Percentiles rank a stretch among this genome's conserved stretches.
phyloP scores from a whole-genome alignment of 345 rosid species.

The Murraya koenigii region DNA sequence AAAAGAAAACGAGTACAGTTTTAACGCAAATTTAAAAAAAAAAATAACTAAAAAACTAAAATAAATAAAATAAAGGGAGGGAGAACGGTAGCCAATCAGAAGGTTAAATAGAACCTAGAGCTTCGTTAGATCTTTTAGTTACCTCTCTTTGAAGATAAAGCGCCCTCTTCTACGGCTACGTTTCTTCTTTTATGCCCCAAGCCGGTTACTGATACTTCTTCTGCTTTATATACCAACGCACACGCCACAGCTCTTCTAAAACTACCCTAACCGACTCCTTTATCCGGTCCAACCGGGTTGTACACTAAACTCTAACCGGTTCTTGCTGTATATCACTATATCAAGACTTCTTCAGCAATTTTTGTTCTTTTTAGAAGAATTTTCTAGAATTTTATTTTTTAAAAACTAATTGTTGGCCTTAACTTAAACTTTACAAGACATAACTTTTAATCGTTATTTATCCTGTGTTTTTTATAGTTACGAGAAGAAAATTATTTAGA shows the following conservation, averaged over 20 bases:
- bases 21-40: background rate
- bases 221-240: conserved; percentile 33
- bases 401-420: too few relatives aligned
- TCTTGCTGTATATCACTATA: background rate
- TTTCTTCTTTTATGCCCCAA: conserved; percentile 56
- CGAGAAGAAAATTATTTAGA: too few relatives aligned
- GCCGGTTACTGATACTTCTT: conserved; percentile 21
- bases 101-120: conserved; percentile 6
- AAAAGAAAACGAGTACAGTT: background rate
- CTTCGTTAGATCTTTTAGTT: conserved; percentile 24
- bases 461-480: too few relatives aligned
- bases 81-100: background rate
- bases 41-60: too few relatives aligned
- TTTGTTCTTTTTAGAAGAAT: too few relatives aligned
- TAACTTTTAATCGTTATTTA: too few relatives aligned
- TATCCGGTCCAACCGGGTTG: conserved; percentile 29
- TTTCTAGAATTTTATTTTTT: background rate
- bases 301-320: background rate
- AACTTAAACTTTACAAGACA: too few relatives aligned
- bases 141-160: conserved; percentile 17
- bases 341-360: background rate
- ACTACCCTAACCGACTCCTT: conserved; percentile 54
- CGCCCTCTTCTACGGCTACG: conserved; percentile 70
- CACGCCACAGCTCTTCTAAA: conserved; percentile 8
- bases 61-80: too few relatives aligned